Evolutionary conservation across 345 rosid genomes (phyloP).

Genomic region (Arabidopsis arenosa): DNA sequence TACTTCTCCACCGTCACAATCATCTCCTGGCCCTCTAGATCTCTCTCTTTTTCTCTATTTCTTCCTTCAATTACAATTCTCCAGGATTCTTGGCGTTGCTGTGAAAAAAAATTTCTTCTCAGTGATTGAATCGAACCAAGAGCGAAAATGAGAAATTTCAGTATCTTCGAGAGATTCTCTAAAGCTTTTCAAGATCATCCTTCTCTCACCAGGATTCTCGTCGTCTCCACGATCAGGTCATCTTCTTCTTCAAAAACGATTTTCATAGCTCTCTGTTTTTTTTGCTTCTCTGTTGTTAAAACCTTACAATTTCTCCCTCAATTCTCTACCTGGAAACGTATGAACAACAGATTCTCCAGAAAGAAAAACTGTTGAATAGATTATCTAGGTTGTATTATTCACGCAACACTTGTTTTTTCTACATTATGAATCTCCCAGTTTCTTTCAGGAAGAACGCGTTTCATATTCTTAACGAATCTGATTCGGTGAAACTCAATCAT

Average conservation of each 20-base stretch:
- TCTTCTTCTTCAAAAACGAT: slow-evolving; percentile 3
- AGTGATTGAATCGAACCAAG: neutral
- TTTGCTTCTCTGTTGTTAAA: neutral
- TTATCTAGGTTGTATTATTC: slow-evolving; percentile 29
- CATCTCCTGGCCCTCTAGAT: neutral
- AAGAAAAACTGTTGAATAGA: neutral
- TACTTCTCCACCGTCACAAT: slow-evolving; percentile 35
- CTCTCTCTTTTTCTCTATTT: slow-evolving; percentile 3
- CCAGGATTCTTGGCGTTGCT: slow-evolving; percentile 42
- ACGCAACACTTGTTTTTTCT: slow-evolving; percentile 32
- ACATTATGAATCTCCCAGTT: neutral
- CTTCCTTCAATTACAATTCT: slow-evolving; percentile 16
- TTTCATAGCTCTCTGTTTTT: slow-evolving; percentile 6
- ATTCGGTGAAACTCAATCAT: neutral
- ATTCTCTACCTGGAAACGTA: neutral
- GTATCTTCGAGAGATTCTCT: slow-evolving; percentile 62
- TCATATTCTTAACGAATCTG: slow-evolving; percentile 8
- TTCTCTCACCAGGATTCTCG: slow-evolving; percentile 65
- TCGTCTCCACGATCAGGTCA: slow-evolving; percentile 84
- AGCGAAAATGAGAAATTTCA: slow-evolving; percentile 62
- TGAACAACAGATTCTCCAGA: neutral
- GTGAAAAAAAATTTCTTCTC: slow-evolving; percentile 22
- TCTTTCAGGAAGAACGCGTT: neutral
- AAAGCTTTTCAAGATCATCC: slow-evolving; percentile 73
- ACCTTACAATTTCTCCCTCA: neutral